Evolutionary conservation across 2,329 filamentous ascomycete genomes (phyloP).

Genomic region (Botrytis elliptica): DNA sequence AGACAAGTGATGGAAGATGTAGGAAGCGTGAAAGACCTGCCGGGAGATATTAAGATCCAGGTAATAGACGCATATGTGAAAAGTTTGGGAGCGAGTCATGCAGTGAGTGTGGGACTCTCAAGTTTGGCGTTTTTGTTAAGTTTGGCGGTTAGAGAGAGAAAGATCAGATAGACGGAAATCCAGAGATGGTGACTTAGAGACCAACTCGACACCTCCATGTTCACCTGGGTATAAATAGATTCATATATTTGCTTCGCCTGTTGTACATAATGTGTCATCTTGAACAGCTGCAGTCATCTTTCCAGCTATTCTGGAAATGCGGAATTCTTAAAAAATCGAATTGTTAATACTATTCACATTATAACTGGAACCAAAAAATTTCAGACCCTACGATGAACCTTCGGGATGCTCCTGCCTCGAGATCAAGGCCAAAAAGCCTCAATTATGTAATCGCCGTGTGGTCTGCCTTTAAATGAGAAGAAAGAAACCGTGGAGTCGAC

Average conservation of each 20-base stretch:
- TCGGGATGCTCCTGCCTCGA: no score
- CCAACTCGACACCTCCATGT: background rate
- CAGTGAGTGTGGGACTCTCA: conserved; percentile 26
- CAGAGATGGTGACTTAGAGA: background rate
- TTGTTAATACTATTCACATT: no score
- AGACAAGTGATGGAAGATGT: conserved; percentile 30
- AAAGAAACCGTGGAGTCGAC: no score
- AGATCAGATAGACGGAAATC: conserved; percentile 10
- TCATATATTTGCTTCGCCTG: background rate
- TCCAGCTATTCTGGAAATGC: background rate
- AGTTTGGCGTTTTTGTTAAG: conserved; percentile 20
- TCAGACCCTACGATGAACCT: no score
- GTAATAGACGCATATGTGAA: conserved; percentile 32
- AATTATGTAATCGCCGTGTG: no score
- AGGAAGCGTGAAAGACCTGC: conserved; percentile 24
- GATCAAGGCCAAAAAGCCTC: no score
- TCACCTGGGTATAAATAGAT: background rate
- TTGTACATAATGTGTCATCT: background rate
- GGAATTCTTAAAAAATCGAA: no score
- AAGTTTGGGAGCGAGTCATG: conserved; percentile 32
- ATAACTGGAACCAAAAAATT: no score
- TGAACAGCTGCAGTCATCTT: background rate
- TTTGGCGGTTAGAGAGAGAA: conserved; percentile 12
- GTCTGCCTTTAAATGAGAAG: no score
- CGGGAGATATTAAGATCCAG: conserved; percentile 22